phyloP scores from a whole-genome alignment of 208 protist genomes.

The Crithidia brevicula region DNA sequence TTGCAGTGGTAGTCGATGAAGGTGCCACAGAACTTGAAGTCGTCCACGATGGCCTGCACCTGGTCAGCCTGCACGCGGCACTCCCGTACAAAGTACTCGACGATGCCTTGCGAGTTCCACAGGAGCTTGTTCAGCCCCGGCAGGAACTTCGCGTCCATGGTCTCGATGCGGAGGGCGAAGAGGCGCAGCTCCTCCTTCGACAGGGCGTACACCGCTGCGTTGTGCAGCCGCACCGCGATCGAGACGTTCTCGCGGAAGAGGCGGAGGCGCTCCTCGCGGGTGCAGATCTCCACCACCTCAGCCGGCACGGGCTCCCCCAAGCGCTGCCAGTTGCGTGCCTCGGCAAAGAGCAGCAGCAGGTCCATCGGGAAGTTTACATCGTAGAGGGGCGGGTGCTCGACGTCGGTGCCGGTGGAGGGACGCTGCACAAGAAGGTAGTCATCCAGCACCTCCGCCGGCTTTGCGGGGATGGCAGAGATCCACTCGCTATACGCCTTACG shows the following conservation, averaged over 20 bases:
- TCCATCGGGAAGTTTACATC: conserved; percentile 95
- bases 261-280: conserved; percentile 91
- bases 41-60: conserved; percentile 91
- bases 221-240: conserved; percentile 95
- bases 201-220: conserved; percentile 92
- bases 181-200: conserved; percentile 92
- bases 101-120: conserved; percentile 95
- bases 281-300: conserved; percentile 87
- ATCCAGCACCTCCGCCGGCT: conserved; percentile 87
- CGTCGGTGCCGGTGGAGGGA: conserved; percentile 42
- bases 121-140: conserved; percentile 94
- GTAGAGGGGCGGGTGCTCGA: conserved; percentile 73
- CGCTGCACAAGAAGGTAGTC: conserved; percentile 82
- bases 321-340: conserved; percentile 94
- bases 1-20: conserved; percentile 91
- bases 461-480: conserved; percentile 63
- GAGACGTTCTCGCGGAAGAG: conserved; percentile 97
- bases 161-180: conserved; percentile 93
- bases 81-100: conserved; percentile 96
- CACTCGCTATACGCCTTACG: conserved; percentile 82
- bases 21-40: conserved; percentile 93
- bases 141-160: conserved; percentile 92
- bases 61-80: conserved; percentile 87
- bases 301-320: conserved; percentile 90
- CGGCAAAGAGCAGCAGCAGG: conserved; percentile 94